Evolutionary conservation across 2,329 filamentous ascomycete species (phyloP), one percentile per base, ranked within the genome.

Genomic region (Botrytis medusae): DNA sequence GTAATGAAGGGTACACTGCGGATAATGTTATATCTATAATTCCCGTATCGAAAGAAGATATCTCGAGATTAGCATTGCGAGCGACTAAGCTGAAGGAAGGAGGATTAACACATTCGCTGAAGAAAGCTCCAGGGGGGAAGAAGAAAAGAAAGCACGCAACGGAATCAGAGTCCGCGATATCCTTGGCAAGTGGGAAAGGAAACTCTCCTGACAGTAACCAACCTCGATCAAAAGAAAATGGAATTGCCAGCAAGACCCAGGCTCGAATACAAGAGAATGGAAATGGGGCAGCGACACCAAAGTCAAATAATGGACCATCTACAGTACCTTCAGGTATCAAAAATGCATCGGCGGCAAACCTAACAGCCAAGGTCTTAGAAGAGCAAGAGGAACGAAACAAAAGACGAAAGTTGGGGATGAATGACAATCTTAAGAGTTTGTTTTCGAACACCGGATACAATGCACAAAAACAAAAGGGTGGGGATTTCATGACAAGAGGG

Each of bases 341-440:
- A 81, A 97, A 98, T 78, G 86, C 93, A 0, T 88, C 93, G 72
- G 96, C 96, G 0, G 95, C 95, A 0, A 92, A 90, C 5, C 83
- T 99, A 61, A 97, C 95, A 0, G 93, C 92, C 0, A 94, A 91
- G 77, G 95, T 99, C 0, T 82, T 98, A 40, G 91, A 92, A 37
- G 95, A 98, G 79, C 93, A 98, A 81, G 92, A 95, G 69, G 90
- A 92, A 79, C 87, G 88, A 72, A 94, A 94, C 77, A 97, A 95
- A 83, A 86, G 91, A 77, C 86, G 93, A 74, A 97, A 93, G 80
- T 79, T 94, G 77, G 90, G 77, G 0, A 82, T 86, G 73, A 89
- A 85, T 78, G 86, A 88, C 37, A 88, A 87, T 73, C 76, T 89
- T 48, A 85, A 86, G 75, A 87, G 85, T 75, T 81, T 89, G 22